Conservation (phyloP, 306 rosid species). For the Malus orientalis region DNA sequence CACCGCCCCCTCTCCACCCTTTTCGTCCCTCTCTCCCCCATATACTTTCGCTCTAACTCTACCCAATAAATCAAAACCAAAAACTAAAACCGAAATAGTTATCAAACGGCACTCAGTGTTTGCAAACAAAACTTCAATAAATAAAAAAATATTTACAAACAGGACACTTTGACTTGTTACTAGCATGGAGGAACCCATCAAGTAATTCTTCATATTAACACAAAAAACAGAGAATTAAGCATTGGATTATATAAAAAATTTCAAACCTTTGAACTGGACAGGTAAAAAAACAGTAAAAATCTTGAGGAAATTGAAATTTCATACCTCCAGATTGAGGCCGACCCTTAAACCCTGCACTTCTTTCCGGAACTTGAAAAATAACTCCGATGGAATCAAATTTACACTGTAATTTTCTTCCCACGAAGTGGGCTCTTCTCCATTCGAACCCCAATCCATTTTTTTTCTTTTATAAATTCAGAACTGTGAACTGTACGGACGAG, state of each 20-base stretch:
- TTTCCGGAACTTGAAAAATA: constrained; percentile 78
- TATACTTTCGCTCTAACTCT: background rate
- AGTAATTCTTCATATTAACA: background rate
- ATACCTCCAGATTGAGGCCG: constrained; percentile 82
- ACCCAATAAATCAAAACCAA: background rate
- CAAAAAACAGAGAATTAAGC: background rate
- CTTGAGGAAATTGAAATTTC: background rate
- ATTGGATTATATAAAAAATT: background rate
- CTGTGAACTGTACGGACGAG: constrained; percentile 8
- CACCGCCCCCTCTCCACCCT: background rate
- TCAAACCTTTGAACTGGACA: background rate
- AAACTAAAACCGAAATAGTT: background rate
- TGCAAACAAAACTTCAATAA: background rate
- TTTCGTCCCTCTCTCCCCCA: background rate
- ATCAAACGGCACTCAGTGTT: background rate
- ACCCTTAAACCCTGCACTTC: constrained; percentile 67
- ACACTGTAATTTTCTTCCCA: constrained; percentile 71
- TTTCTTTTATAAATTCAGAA: background rate
- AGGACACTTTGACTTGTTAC: background rate
- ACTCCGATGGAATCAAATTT: constrained; percentile 73
- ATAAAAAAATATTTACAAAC: background rate
- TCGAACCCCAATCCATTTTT: constrained; percentile 43
- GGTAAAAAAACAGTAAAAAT: background rate
- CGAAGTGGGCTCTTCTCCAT: constrained; percentile 51
- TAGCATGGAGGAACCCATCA: background rate